Evolutionary conservation across 2,329 filamentous ascomycete genomes (phyloP).

Genomic region (Hypomyces rosellus): DNA sequence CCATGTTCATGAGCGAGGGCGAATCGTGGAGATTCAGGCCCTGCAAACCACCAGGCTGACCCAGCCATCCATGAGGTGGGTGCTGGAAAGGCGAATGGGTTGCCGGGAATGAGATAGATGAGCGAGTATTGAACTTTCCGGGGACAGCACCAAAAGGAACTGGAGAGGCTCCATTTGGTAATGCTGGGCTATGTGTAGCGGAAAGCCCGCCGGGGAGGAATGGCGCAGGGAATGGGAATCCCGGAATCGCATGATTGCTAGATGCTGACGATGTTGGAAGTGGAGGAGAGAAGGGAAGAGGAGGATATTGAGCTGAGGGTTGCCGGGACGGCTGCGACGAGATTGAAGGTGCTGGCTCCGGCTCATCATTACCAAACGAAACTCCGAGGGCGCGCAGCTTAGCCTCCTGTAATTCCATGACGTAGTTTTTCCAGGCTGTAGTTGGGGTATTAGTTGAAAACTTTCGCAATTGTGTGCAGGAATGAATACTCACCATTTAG

Average conservation of each 20-base stretch:
- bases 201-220: constrained; percentile 58
- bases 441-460: constrained; percentile 13
- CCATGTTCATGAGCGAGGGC: constrained; percentile 51
- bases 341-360: constrained; percentile 51
- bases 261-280: constrained; percentile 71
- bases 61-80: constrained; percentile 53
- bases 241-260: constrained; percentile 55
- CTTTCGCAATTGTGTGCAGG: neutral
- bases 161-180: constrained; percentile 65
- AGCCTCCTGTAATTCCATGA: constrained; percentile 76
- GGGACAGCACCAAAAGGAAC: constrained; percentile 57
- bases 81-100: constrained; percentile 61
- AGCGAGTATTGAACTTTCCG: constrained; percentile 60
- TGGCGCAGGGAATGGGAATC: constrained; percentile 50
- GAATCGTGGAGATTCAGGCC: constrained; percentile 53
- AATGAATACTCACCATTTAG: constrained; percentile 45
- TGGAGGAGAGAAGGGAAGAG: constrained; percentile 76
- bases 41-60: constrained; percentile 49
- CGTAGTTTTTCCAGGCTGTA: constrained; percentile 66
- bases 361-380: constrained; percentile 68
- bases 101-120: constrained; percentile 63
- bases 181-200: constrained; percentile 55
- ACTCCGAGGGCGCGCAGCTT: constrained; percentile 91
- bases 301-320: constrained; percentile 66
- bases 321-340: constrained; percentile 67